Evolutionary conservation across 805 yeast species (phyloP), one percentile per base, ranked within the genome.

Genomic region (Wickerhamiella occidentalis): DNA sequence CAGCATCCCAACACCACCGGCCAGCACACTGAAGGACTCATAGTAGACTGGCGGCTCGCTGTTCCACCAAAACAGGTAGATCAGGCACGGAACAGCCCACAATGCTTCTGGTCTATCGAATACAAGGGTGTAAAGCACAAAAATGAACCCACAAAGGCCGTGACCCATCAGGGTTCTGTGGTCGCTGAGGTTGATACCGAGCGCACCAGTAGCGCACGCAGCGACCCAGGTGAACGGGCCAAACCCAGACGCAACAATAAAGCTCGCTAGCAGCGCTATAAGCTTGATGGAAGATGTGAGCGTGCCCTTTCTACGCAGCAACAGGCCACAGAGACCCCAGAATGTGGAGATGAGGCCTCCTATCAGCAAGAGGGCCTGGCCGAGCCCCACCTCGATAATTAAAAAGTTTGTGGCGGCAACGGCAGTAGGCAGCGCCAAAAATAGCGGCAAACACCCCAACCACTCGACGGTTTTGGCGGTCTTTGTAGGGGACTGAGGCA

Each of bases 401-500:
- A 60, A 49, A 22, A 54, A 52, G 28, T 55, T 56, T 2, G 56
- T 52, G 2, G 62, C 61, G 23, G 61, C 52, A 40, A 63, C 40
- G 8, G 59, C 57, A 1, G 65, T 61, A 1, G 66, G 61, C 28
- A 63, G 54, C 12, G 66, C 56, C 11, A 63, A 50, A 25, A 60
- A 55, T 3, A 63, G 57, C 12, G 66, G 65, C n/a, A 62, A 48
- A n/a, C 56, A 49, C 19, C 59, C 58, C n/a, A 62, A 46, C 17
- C 54, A 47, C 11, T 17, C 41, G 6, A 28, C 30, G 5, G 42
- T 41, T 29, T 35, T 36, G 26, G 41, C 35, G 9, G 48, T 45
- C n/a, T 35, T 35, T 2, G 48, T 51, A 2, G 53, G 51, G 19
- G 49, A 33, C 11, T 45, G 52, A 15, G 53, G 48, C 40, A 52